Evolutionary conservation across 805 yeast genomes (phyloP), one percentile per base, ranked within the genome.

Genomic region (Ogataea corticis): DNA sequence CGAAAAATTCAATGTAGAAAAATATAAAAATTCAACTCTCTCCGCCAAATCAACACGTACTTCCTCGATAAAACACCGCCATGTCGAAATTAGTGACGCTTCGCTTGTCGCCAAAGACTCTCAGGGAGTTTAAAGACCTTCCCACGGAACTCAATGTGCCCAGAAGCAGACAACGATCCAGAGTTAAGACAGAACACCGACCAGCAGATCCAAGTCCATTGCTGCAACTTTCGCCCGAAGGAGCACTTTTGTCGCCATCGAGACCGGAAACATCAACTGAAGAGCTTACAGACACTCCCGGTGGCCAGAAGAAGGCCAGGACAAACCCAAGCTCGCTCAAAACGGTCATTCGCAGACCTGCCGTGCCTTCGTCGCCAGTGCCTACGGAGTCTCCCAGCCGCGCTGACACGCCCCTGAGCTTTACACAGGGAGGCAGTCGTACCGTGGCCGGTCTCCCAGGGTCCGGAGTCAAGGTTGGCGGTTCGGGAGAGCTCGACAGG

Each of bases 401-500:
- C 6, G 41, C 49, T 17, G 60, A 52, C 17, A 56, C 58, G 17
- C 58, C 58, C 2, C 12, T 44, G 19, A 38, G 41, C 25, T 25
- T 31, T 29, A 10, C 44, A 2, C 19, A n/a, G 13, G 39, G 33
- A 3, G 43, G 37, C 7, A 14, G 13, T 4, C 14, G 42, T 25
- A 43, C 33, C 21, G 39, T 33, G 13, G 23, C 46, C 13, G 50
- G 47, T 17, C 41, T 53, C 13, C 34, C 48, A 3, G 33, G 33
- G 14, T 33, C 38, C 13, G 31, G 33, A 13, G 29, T 41, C 11
- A 34, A 63, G 29, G 40, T 54, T 11, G 60, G 52, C n/a, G 53
- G 56, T 7, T 49, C 55, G 4, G 54, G 58, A 7, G 59, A 57
- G 16, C 45, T 64, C 16, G 69, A 65, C 42, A 54, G 47, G 18